Evolutionary conservation across 1,284 basidiomycete species (phyloP).

Genomic region (Sphagnurus paluster): DNA sequence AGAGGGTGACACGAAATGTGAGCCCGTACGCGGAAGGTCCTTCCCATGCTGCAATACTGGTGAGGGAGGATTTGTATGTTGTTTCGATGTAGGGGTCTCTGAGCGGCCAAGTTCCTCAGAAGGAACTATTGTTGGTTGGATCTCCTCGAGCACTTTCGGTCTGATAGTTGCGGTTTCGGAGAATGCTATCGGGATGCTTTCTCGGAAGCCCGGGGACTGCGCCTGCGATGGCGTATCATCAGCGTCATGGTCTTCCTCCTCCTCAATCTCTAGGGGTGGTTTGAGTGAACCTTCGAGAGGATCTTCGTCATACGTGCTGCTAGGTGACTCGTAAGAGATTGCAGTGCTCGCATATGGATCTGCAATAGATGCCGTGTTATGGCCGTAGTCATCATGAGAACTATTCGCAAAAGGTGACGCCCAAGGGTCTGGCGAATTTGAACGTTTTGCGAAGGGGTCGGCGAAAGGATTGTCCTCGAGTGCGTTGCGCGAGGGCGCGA

Average conservation of each 20-base stretch:
- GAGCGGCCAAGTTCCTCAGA: slow-evolving; percentile 14
- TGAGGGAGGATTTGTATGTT: slow-evolving; percentile 15
- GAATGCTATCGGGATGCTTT: slow-evolving; percentile 39
- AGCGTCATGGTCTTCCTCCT: slow-evolving; percentile 46
- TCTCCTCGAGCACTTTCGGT: slow-evolving; percentile 37
- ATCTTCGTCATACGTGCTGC: slow-evolving; percentile 2
- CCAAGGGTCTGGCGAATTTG: slow-evolving; percentile 79
- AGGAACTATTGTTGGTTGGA: slow-evolving; percentile 23
- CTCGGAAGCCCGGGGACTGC: slow-evolving; percentile 43
- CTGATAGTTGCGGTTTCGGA: slow-evolving; percentile 43
- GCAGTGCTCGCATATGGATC: slow-evolving; percentile 11
- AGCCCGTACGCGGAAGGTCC: slow-evolving; percentile 17
- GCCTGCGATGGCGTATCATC: slow-evolving; percentile 31
- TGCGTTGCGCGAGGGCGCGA: slow-evolving; percentile 59
- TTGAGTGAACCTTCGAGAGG: slow-evolving; percentile 21
- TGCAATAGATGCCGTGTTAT: slow-evolving; percentile 2
- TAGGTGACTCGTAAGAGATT: slow-evolving; percentile 8
- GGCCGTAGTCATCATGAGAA: slow-evolving; percentile 16
- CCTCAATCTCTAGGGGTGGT: slow-evolving; percentile 34
- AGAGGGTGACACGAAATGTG: slow-evolving; percentile 18
- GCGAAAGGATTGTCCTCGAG: slow-evolving; percentile 78
- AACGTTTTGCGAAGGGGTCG: slow-evolving; percentile 68
- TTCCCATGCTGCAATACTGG: slow-evolving; percentile 4
- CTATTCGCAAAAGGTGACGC: slow-evolving; percentile 44
- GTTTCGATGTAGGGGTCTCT: slow-evolving; percentile 18